Conservation (phyloP, 805 yeast genomes). For the Saturnispora quitensis region DNA sequence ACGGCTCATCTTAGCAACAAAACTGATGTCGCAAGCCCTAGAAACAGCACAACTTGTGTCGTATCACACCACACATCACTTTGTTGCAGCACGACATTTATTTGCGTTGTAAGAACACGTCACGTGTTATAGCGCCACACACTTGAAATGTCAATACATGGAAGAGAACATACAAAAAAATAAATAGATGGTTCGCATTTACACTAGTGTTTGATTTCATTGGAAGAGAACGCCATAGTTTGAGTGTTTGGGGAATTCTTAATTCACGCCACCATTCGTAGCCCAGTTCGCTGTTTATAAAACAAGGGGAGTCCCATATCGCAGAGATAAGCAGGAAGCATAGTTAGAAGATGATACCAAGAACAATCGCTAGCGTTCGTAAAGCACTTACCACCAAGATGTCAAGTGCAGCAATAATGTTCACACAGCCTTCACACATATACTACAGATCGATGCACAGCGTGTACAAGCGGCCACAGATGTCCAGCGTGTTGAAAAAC, state of each 20-base stretch:
- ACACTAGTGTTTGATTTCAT: neutral
- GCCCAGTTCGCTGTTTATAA: neutral
- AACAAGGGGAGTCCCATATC: neutral
- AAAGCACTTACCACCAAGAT: neutral
- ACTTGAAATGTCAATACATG: too few species aligned
- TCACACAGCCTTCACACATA: neutral
- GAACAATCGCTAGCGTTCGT: neutral
- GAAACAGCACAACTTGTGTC: too few species aligned
- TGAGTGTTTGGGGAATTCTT: neutral
- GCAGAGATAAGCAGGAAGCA: too few species aligned
- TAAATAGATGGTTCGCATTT: neutral
- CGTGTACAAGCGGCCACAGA: neutral
- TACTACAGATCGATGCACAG: neutral
- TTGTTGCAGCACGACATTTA: too few species aligned
- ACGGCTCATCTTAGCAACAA: neutral
- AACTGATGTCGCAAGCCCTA: neutral
- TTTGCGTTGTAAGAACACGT: too few species aligned
- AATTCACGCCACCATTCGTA: neutral
- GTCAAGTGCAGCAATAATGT: neutral
- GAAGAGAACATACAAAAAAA: too few species aligned
- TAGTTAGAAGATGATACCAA: neutral
- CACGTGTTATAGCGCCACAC: too few species aligned
- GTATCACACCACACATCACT: too few species aligned
- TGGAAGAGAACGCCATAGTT: neutral
- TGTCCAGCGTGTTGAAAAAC: constrained; percentile 2